Conservation (phyloP, 2,329 filamentous ascomycete species). For the Calonectria multiphialidica region DNA sequence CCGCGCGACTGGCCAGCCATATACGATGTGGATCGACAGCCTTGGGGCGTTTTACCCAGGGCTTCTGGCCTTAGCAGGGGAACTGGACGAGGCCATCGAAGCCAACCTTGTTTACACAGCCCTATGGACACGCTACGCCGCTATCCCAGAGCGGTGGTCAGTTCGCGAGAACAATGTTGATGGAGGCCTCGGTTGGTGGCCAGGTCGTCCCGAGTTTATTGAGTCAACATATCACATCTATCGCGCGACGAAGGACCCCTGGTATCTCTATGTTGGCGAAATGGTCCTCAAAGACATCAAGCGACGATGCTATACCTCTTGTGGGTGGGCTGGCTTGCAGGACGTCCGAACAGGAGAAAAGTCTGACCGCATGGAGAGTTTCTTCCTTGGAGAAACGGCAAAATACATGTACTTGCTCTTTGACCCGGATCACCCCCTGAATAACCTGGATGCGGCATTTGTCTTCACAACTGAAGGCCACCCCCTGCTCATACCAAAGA, state of each 20-base stretch:
- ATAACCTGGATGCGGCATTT: conserved; percentile 85
- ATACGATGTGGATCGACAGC: conserved; percentile 96
- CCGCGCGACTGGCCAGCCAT: conserved; percentile 85
- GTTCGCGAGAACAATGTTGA: conserved; percentile 87
- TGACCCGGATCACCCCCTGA: conserved; percentile 86
- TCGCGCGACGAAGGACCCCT: conserved; percentile 91
- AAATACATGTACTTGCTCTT: conserved; percentile 97
- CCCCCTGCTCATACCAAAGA: conserved; percentile 82
- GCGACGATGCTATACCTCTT: conserved; percentile 87
- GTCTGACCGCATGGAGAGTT: conserved; percentile 97
- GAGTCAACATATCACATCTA: conserved; percentile 98
- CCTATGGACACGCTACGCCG: conserved; percentile 94
- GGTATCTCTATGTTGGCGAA: conserved; percentile 95
- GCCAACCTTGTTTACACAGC: conserved; percentile 92
- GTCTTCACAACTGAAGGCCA: conserved; percentile 98
- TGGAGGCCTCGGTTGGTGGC: conserved; percentile 92
- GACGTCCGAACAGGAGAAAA: conserved; percentile 86
- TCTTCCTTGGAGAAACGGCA: conserved; percentile 95
- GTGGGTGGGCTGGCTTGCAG: conserved; percentile 92
- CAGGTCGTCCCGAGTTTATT: conserved; percentile 94
- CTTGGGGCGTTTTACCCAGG: conserved; percentile 96
- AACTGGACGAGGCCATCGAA: conserved; percentile 90
- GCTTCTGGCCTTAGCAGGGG: conserved; percentile 85
- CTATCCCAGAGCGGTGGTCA: conserved; percentile 94
- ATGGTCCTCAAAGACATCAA: conserved; percentile 94